Percentiles rank a stretch among this genome's conserved stretches.
Evolutionary conservation across 768 basidiomycete species (phyloP).

Genomic region (Suillus tomentosus): DNA sequence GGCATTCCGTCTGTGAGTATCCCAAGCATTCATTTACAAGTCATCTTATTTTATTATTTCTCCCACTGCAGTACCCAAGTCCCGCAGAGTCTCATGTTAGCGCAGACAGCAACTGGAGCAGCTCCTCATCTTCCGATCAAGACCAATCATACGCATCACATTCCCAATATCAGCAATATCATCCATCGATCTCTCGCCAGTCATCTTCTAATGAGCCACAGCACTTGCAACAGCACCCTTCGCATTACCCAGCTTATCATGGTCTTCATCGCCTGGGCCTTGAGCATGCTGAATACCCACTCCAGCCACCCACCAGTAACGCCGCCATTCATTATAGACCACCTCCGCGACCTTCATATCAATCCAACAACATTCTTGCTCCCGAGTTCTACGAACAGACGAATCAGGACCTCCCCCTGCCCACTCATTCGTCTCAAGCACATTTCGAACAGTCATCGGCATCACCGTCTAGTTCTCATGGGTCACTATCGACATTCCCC

Average conservation of each 20-base stretch:
- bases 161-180: constrained; percentile 14
- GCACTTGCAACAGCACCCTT: constrained; percentile 16
- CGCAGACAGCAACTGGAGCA: constrained; percentile 30
- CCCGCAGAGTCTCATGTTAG: constrained; percentile 28
- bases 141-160: constrained; percentile 14
- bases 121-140: constrained; percentile 24
- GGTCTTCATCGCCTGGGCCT: constrained; percentile 25
- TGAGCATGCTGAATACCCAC: constrained; percentile 23
- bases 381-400: constrained; percentile 19
- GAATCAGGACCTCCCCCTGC: not conserved
- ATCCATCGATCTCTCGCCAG: constrained; percentile 12
- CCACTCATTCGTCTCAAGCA: constrained; percentile 16
- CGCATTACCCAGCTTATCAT: constrained; percentile 25
- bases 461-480: constrained; percentile 17
- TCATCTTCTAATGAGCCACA: constrained; percentile 3
- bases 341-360: constrained; percentile 17
- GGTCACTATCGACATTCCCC: constrained; percentile 18
- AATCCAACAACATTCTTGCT: constrained; percentile 13
- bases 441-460: constrained; percentile 18
- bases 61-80: constrained; percentile 23
- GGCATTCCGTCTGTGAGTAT: constrained; percentile 21
- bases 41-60: constrained; percentile 9
- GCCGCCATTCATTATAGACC: constrained; percentile 21
- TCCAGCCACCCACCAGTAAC: constrained; percentile 14
- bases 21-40: not conserved